These are phyloP conservation scores for Caryopteris hybrid DNA, from an alignment of 305 asterid genomes.

Conservation along the genomic window DNA sequence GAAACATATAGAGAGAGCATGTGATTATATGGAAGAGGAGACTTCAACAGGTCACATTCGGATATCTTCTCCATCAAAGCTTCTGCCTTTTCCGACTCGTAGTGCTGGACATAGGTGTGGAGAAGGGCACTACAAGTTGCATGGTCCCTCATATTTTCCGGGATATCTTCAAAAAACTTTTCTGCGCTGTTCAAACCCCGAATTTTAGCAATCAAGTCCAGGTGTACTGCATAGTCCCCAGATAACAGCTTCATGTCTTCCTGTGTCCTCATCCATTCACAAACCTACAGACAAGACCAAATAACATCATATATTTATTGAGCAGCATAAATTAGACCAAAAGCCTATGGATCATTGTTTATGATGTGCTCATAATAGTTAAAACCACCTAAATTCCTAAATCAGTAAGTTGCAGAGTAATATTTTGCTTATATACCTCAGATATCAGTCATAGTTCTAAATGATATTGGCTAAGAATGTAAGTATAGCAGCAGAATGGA, in stretches of 20 bases:
- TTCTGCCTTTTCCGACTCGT: slow-evolving; percentile 59
- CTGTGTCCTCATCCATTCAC: slow-evolving; percentile 86
- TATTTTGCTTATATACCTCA: not conserved
- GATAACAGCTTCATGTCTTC: slow-evolving; percentile 68
- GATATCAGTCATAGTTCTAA: not conserved
- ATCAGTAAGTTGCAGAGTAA: no score
- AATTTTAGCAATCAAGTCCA: slow-evolving; percentile 80
- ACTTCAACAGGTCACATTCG: slow-evolving; percentile 59
- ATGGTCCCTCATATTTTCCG: slow-evolving; percentile 64
- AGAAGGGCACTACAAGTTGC: slow-evolving; percentile 82
- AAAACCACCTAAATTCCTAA: not conserved
- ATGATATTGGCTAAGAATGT: not conserved
- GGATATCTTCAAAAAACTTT: slow-evolving; percentile 77
- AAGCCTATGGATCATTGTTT: not conserved
- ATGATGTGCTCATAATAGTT: not conserved
- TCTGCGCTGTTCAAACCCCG: slow-evolving; percentile 82
- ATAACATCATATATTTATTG: not conserved
- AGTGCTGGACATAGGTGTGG: slow-evolving; percentile 71
- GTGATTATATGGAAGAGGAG: slow-evolving; percentile 80
- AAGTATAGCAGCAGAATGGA: not conserved
- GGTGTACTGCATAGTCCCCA: slow-evolving; percentile 89
- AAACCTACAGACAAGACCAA: slow-evolving; percentile 44
- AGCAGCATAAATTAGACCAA: not conserved
- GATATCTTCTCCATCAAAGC: slow-evolving; percentile 76
- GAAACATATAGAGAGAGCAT: slow-evolving; percentile 73